Evolutionary conservation across 2,329 filamentous ascomycete species (phyloP).

Genomic region (Exophiala phaeomuriformis): DNA sequence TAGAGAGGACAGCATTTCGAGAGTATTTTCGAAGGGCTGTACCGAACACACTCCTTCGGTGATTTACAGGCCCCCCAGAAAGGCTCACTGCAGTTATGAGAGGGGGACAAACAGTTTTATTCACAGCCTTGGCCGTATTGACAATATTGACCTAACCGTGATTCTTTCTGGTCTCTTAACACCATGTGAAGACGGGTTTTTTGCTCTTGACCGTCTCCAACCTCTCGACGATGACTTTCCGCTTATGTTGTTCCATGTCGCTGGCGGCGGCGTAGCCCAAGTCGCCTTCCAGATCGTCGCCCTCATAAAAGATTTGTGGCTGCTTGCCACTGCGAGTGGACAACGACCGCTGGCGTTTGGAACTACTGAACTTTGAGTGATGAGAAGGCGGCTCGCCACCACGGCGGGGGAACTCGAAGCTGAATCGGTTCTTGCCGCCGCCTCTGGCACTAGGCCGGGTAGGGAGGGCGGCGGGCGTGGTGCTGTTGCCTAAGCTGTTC

Average conservation of each 20-base stretch:
- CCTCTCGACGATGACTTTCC: conserved; percentile 94
- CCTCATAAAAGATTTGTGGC: conserved; percentile 29
- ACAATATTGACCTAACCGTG: background rate
- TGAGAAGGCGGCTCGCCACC: conserved; percentile 61
- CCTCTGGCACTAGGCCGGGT: conserved; percentile 30
- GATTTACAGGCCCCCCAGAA: too few species aligned
- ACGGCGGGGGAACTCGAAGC: conserved; percentile 39
- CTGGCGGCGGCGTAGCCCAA: conserved; percentile 89
- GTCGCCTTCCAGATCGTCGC: conserved; percentile 81
- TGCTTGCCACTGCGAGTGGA: conserved; percentile 21
- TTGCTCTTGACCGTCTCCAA: conserved; percentile 91
- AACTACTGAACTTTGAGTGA: background rate
- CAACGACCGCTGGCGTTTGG: conserved; percentile 18
- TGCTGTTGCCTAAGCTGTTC: conserved; percentile 32
- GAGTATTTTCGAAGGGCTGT: too few species aligned
- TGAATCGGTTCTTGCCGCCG: conserved; percentile 27
- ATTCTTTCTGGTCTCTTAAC: background rate
- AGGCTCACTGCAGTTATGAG: too few species aligned
- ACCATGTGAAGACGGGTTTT: conserved; percentile 70
- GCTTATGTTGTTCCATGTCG: conserved; percentile 81
- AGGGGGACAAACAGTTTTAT: too few species aligned
- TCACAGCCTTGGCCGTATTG: too few species aligned
- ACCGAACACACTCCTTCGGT: too few species aligned
- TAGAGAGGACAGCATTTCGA: too few species aligned
- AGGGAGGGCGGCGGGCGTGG: conserved; percentile 31